These are phyloP conservation scores for Naganishia kalamii DNA, from an alignment of 768 basidiomycete species.

Conservation along the genomic window DNA sequence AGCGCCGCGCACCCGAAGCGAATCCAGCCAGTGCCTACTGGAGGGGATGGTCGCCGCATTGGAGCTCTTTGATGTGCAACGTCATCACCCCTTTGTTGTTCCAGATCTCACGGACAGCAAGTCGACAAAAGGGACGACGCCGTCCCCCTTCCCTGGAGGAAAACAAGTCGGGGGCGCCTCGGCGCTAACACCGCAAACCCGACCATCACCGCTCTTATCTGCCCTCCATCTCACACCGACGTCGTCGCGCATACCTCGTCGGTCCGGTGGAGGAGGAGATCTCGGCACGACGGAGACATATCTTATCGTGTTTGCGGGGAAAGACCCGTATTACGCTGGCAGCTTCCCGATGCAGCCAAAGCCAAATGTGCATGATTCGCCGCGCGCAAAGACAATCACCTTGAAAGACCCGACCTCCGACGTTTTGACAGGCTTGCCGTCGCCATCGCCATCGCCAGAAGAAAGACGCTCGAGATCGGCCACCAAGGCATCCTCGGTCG, in stretches of 20 bases:
- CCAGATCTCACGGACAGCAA: background rate
- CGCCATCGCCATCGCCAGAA: conserved; percentile 15
- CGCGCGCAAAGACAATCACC: background rate
- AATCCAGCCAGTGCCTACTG: conserved; percentile 1
- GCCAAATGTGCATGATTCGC: no score
- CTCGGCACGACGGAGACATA: background rate
- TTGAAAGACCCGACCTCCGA: conserved; percentile 6
- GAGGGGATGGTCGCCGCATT: conserved; percentile 1
- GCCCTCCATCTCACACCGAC: conserved; percentile 1
- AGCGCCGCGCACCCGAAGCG: background rate
- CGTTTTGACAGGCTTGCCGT: conserved; percentile 11
- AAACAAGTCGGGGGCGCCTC: background rate
- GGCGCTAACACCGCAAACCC: background rate
- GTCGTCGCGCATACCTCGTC: background rate
- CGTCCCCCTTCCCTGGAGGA: background rate
- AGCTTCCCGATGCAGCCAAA: background rate
- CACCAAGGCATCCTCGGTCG: background rate
- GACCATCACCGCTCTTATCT: conserved; percentile 4
- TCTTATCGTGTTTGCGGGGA: conserved; percentile 1
- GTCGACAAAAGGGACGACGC: background rate
- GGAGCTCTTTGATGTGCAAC: conserved; percentile 9
- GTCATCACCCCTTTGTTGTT: conserved; percentile 6
- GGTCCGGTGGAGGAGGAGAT: background rate
- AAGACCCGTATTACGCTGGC: background rate
- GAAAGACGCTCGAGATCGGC: conserved; percentile 6